Evolutionary conservation across 1,284 basidiomycete species (phyloP).

Genomic region (Butyriboletus regius): DNA sequence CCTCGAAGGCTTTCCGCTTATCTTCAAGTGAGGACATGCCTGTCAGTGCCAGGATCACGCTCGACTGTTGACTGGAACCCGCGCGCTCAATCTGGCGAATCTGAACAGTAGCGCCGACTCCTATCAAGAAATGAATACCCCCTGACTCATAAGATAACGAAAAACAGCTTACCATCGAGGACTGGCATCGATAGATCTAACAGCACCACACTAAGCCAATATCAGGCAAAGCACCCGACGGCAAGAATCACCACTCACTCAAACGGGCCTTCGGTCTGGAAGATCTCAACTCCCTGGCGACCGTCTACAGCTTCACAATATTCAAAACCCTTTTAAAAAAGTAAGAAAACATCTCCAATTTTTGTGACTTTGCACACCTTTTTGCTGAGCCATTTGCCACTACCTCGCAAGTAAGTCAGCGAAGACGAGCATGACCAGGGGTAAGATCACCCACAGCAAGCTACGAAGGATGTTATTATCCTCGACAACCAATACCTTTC

Average conservation of each 20-base stretch:
- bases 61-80: slow-evolving; percentile 35
- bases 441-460: slow-evolving; percentile 48
- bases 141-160: not conserved
- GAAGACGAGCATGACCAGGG: not conserved
- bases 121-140: slow-evolving; percentile 31
- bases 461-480: slow-evolving; percentile 72
- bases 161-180: slow-evolving; percentile 58
- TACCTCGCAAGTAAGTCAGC: slow-evolving; percentile 35
- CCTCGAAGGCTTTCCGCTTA: slow-evolving; percentile 82
- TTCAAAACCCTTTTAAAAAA: slow-evolving; percentile 56
- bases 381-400: slow-evolving; percentile 72
- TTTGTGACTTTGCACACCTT: slow-evolving; percentile 38
- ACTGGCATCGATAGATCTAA: slow-evolving; percentile 91
- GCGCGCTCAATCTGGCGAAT: slow-evolving; percentile 73
- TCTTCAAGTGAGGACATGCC: slow-evolving; percentile 90
- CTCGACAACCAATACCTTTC: slow-evolving; percentile 73
- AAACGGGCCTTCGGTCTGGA: slow-evolving; percentile 60
- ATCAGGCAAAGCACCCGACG: slow-evolving; percentile 10
- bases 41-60: slow-evolving; percentile 82
- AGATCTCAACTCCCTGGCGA: slow-evolving; percentile 74
- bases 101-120: slow-evolving; percentile 73
- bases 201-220: slow-evolving; percentile 59
- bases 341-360: slow-evolving; percentile 5
- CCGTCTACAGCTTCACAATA: slow-evolving; percentile 78
- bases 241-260: slow-evolving; percentile 50